These are phyloP conservation scores for Penicillium sp. DNA, from an alignment of 2,329 filamentous ascomycete genomes.

Conservation along the genomic window DNA sequence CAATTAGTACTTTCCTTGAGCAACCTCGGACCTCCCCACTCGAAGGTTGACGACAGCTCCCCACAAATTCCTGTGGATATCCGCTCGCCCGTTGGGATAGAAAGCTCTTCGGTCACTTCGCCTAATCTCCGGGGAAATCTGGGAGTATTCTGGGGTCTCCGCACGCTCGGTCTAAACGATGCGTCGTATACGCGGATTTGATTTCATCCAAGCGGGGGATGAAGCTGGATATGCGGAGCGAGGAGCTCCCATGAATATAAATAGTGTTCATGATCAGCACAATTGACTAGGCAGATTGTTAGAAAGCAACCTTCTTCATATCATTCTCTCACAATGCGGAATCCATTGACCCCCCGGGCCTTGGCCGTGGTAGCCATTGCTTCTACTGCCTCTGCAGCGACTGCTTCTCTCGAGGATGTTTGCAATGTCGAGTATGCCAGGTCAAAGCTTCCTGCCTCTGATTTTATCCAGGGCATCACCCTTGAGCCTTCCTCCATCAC, in stretches of 20 bases:
- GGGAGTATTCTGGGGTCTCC: not conserved
- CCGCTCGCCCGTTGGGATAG: not conserved
- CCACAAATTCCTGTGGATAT: constrained; percentile 1
- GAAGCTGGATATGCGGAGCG: not conserved
- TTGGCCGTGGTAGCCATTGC: constrained; percentile 8
- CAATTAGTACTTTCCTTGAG: not conserved
- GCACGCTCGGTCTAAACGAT: not conserved
- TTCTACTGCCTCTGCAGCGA: not conserved
- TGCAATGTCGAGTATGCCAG: constrained; percentile 48
- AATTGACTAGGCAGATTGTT: not conserved
- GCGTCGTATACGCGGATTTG: not conserved
- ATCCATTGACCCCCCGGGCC: not conserved
- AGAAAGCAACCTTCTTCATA: constrained; percentile 2
- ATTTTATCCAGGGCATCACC: constrained; percentile 45
- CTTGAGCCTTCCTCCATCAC: constrained; percentile 48
- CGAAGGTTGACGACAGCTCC: not conserved
- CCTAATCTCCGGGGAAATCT: constrained; percentile 1
- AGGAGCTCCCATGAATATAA: constrained; percentile 2
- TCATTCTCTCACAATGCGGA: constrained; percentile 1
- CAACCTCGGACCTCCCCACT: not conserved
- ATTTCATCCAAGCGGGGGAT: not conserved
- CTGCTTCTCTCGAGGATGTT: constrained; percentile 41
- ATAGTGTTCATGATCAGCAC: not conserved
- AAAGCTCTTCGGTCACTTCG: not conserved
- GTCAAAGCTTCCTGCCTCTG: constrained; percentile 46